Percentiles rank a stretch among this genome's conserved stretches.
Evolutionary conservation across 1,284 basidiomycete species (phyloP).

Genomic region (Leccinum pseudoinsigne): DNA sequence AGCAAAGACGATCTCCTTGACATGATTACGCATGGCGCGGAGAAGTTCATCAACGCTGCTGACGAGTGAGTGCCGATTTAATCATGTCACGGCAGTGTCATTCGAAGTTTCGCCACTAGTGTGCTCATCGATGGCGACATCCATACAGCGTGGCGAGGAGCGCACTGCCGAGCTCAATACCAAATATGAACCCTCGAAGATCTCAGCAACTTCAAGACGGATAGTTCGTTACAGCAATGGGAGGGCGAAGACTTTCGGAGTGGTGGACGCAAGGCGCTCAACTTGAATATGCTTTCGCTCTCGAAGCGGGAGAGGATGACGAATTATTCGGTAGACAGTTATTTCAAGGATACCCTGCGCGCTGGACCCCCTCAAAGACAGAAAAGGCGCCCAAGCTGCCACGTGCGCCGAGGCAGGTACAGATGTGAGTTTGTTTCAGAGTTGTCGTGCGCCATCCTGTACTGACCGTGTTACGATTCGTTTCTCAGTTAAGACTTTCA

Average conservation of each 20-base stretch:
- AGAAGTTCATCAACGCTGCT: conserved; percentile 88
- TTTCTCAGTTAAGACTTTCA: conserved; percentile 88
- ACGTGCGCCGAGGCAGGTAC: conserved; percentile 88
- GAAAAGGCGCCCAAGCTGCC: conserved; percentile 87
- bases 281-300: conserved; percentile 84
- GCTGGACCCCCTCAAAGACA: conserved; percentile 69
- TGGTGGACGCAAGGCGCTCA: conserved; percentile 68
- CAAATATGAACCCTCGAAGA: conserved; percentile 97
- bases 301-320: conserved; percentile 96
- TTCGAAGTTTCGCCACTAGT: conserved; percentile 38
- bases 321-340: conserved; percentile 94
- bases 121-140: conserved; percentile 91
- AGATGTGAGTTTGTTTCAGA: conserved; percentile 52
- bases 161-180: conserved; percentile 87
- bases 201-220: conserved; percentile 95
- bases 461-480: background rate
- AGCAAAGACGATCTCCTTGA: conserved; percentile 97
- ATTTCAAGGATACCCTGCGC: conserved; percentile 93
- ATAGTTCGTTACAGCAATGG: conserved; percentile 90
- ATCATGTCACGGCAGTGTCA: background rate
- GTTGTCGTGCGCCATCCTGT: background rate
- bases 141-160: conserved; percentile 87
- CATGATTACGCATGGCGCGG: conserved; percentile 98
- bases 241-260: conserved; percentile 93
- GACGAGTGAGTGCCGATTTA: conserved; percentile 50